Conservation (phyloP, 2,329 filamentous ascomycete genomes). For the Xylariaceae sp. region DNA sequence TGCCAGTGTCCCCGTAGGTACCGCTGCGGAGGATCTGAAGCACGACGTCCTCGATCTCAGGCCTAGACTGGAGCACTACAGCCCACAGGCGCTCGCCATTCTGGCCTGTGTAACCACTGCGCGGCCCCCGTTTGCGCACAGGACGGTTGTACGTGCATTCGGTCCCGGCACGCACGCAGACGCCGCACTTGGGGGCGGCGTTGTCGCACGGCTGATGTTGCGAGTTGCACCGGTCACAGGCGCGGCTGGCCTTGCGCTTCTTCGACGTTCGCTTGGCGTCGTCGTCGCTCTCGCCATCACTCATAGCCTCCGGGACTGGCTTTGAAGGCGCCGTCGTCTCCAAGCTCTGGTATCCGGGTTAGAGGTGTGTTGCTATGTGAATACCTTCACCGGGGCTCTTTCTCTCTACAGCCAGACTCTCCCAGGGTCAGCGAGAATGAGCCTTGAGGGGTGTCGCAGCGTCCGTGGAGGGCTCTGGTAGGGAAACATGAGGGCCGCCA, state of each 20-base stretch:
- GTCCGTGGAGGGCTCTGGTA: not conserved
- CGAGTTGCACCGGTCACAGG: conserved; percentile 39
- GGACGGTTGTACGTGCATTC: conserved; percentile 28
- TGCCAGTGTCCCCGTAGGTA: conserved; percentile 21
- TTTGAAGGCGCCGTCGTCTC: conserved; percentile 9
- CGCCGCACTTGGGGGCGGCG: conserved; percentile 36
- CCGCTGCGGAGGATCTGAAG: conserved; percentile 21
- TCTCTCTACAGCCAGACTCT: too few species aligned
- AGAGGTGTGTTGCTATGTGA: too few species aligned
- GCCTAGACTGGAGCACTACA: conserved; percentile 24
- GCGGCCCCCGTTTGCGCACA: conserved; percentile 26
- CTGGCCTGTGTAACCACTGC: conserved; percentile 27
- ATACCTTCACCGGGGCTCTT: too few species aligned
- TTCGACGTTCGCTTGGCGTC: conserved; percentile 26
- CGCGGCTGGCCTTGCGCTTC: conserved; percentile 27
- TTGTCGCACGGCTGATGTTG: conserved; percentile 43
- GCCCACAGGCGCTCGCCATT: conserved; percentile 27
- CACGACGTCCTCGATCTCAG: conserved; percentile 25
- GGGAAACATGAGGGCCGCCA: not conserved
- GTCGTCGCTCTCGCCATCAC: conserved; percentile 27
- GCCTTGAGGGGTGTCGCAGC: not conserved
- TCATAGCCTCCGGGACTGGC: conserved; percentile 23
- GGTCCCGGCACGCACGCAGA: conserved; percentile 31
- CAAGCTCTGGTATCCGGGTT: too few species aligned
- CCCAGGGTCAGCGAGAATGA: too few species aligned